Conservation (phyloP, 805 yeast genomes). For the Hanseniaspora clermontiae region DNA sequence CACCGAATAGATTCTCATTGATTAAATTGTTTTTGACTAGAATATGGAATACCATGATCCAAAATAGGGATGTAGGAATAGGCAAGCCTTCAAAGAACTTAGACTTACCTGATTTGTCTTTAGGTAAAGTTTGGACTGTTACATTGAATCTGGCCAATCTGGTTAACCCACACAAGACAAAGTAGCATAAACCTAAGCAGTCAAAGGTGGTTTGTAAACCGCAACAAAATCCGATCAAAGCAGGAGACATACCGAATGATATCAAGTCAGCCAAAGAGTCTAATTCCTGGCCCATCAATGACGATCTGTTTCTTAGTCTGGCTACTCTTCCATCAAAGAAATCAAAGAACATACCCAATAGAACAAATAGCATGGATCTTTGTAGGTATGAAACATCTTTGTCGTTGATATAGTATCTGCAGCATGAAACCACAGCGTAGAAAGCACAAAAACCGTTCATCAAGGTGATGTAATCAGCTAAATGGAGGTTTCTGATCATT, state of each 20-base stretch:
- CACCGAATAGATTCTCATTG: constrained; percentile 50
- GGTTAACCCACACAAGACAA: constrained; percentile 86
- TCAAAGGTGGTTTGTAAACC: constrained; percentile 82
- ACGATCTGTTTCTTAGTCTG: constrained; percentile 78
- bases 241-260: constrained; percentile 93
- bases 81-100: constrained; percentile 94
- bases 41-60: constrained; percentile 62
- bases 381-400: constrained; percentile 50
- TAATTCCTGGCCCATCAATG: constrained; percentile 92
- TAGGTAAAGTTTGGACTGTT: constrained; percentile 83
- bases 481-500: constrained; percentile 72
- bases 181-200: constrained; percentile 59
- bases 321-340: constrained; percentile 97
- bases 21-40: constrained; percentile 45
- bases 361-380: constrained; percentile 78
- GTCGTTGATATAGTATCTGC: constrained; percentile 60
- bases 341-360: constrained; percentile 89
- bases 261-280: constrained; percentile 92
- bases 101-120: constrained; percentile 75
- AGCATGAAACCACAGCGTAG: constrained; percentile 74
- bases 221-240: constrained; percentile 77
- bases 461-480: constrained; percentile 93
- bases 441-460: constrained; percentile 91
- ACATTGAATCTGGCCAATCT: constrained; percentile 93
- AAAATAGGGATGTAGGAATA: constrained; percentile 71